A percentile compares a stretch with the other conserved stretches of the same genome.
These are phyloP conservation scores for Fusarium robinianum DNA, from an alignment of 2,329 filamentous ascomycete genomes.

Conservation along the genomic window DNA sequence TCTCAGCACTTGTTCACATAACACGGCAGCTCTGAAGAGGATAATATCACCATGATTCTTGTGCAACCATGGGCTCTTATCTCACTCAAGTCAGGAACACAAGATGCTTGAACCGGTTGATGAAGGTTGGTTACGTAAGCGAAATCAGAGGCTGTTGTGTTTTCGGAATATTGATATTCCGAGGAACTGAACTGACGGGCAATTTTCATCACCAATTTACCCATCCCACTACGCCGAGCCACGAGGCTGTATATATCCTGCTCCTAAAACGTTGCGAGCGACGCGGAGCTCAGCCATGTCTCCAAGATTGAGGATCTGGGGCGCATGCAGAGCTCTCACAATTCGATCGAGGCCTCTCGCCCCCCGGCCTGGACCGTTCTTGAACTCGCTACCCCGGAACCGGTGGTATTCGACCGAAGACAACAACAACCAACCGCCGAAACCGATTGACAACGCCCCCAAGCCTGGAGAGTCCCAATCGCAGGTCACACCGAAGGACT, in stretches of 20 bases:
- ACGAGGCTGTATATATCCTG: slow-evolving; percentile 28
- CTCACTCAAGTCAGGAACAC: no score
- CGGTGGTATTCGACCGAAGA: slow-evolving; percentile 43
- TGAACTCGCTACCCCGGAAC: slow-evolving; percentile 26
- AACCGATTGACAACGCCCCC: slow-evolving; percentile 27
- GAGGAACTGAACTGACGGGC: slow-evolving; percentile 17
- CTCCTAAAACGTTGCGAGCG: slow-evolving; percentile 36
- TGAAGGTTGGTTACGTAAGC: slow-evolving; percentile 28
- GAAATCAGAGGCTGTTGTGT: not conserved
- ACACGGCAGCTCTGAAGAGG: no score
- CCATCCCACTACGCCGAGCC: slow-evolving; percentile 30
- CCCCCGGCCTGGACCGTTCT: slow-evolving; percentile 30
- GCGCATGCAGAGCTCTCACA: slow-evolving; percentile 42
- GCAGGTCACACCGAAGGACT: slow-evolving; percentile 7
- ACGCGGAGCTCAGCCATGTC: slow-evolving; percentile 42
- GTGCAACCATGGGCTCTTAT: no score
- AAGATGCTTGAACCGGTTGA: not conserved
- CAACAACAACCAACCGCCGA: slow-evolving; percentile 34
- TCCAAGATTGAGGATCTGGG: slow-evolving; percentile 42
- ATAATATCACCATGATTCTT: no score
- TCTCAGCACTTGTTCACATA: no score
- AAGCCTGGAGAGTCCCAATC: slow-evolving; percentile 14
- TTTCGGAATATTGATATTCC: slow-evolving; percentile 32
- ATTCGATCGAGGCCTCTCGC: slow-evolving; percentile 37
- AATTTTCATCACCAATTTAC: slow-evolving; percentile 37